phyloP scores from a whole-genome alignment of 2,329 filamentous ascomycete species.

The Xylariaceae sp. region DNA sequence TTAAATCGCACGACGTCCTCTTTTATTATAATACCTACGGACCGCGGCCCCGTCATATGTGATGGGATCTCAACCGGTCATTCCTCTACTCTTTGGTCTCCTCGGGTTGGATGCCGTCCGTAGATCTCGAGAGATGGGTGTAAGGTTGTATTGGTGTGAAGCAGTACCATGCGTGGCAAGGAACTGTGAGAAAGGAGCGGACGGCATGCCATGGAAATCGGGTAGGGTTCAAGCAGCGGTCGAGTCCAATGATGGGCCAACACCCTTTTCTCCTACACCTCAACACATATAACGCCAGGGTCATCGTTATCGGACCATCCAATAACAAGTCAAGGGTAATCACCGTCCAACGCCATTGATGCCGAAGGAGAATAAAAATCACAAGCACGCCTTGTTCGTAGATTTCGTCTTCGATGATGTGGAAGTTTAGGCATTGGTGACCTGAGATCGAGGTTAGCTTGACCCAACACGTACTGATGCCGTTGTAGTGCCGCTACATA shows the following conservation, averaged over 20 bases:
- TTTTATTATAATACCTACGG: slow-evolving; percentile 29
- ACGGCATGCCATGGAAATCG: slow-evolving; percentile 23
- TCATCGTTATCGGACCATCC: slow-evolving; percentile 31
- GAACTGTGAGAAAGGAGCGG: slow-evolving; percentile 29
- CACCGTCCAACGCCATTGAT: slow-evolving; percentile 36
- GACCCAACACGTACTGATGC: neutral
- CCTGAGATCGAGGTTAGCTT: slow-evolving; percentile 21
- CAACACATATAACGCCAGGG: slow-evolving; percentile 35
- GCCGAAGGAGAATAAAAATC: slow-evolving; percentile 30
- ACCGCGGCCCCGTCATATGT: slow-evolving; percentile 20
- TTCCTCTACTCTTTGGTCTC: slow-evolving; percentile 12
- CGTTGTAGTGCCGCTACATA: slow-evolving; percentile 43
- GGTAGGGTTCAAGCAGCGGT: slow-evolving; percentile 20
- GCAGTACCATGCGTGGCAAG: slow-evolving; percentile 15
- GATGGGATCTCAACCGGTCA: slow-evolving; percentile 9
- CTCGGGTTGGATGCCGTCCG: slow-evolving; percentile 20
- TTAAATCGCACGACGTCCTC: neutral
- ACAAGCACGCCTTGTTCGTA: slow-evolving; percentile 34
- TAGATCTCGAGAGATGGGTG: slow-evolving; percentile 25
- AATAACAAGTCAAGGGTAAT: slow-evolving; percentile 30
- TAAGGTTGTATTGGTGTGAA: slow-evolving; percentile 21
- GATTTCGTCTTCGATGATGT: slow-evolving; percentile 28
- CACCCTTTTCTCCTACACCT: slow-evolving; percentile 27
- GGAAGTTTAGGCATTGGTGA: slow-evolving; percentile 34
- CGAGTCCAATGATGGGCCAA: slow-evolving; percentile 22